Conservation (phyloP, 2,329 filamentous ascomycete genomes). For the Calonectria henricotiae region DNA sequence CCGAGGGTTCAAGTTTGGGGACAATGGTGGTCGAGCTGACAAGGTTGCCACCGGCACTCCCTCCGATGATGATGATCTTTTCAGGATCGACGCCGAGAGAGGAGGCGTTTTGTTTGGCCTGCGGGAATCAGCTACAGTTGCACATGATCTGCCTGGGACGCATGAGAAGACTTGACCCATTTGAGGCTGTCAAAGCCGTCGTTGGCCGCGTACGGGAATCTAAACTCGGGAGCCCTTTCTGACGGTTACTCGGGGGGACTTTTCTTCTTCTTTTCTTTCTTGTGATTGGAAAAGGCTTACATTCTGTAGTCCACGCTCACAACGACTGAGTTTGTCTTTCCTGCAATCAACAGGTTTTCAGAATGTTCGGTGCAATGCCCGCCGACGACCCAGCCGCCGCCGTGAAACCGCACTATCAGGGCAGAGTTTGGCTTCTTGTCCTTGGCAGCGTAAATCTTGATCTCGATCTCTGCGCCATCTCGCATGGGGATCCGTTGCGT, state of each 20-base stretch:
- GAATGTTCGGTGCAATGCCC: conserved; percentile 56
- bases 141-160: neutral
- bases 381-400: conserved; percentile 58
- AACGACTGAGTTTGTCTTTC: conserved; percentile 56
- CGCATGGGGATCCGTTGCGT: conserved; percentile 53
- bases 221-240: conserved; percentile 58
- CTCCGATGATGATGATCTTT: conserved; percentile 58
- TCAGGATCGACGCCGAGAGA: conserved; percentile 55
- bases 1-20: too few relatives aligned
- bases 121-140: conserved; percentile 10
- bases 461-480: conserved; percentile 56
- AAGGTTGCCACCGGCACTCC: conserved; percentile 58
- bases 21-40: conserved; percentile 44
- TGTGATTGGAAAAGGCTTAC: conserved; percentile 44
- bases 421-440: conserved; percentile 49
- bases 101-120: conserved; percentile 55
- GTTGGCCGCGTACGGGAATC: conserved; percentile 56
- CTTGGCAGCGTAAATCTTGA: conserved; percentile 56
- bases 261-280: conserved; percentile 43
- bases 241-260: conserved; percentile 32
- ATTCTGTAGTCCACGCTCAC: conserved; percentile 60
- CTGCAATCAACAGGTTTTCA: conserved; percentile 58
- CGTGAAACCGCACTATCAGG: conserved; percentile 57
- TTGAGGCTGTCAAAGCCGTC: conserved; percentile 59
- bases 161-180: conserved; percentile 54